These are phyloP conservation scores for Caryocar brasiliense DNA, from an alignment of 441 rosid species.

Conservation along the genomic window DNA sequence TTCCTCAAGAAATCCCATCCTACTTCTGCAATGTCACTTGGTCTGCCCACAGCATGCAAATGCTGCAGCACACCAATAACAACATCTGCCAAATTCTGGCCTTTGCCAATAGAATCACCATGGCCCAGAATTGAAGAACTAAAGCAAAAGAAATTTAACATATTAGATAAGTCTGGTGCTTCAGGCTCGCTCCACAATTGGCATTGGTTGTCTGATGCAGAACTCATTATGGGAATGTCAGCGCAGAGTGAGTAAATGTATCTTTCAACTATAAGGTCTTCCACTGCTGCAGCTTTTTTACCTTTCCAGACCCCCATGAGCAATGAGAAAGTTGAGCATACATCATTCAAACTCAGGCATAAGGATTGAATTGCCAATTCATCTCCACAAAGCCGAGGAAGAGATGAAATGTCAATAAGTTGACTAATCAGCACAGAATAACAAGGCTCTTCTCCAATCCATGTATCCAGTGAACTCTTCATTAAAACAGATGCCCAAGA, in stretches of 20 bases:
- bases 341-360: slow-evolving; percentile 47
- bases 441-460: slow-evolving; percentile 59
- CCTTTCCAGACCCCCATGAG: slow-evolving; percentile 84
- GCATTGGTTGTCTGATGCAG: slow-evolving; percentile 29
- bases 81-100: slow-evolving; percentile 31
- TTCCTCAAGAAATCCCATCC: slow-evolving; percentile 87
- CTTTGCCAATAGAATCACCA: slow-evolving; percentile 35
- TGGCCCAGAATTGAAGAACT: slow-evolving; percentile 48
- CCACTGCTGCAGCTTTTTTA: slow-evolving; percentile 54
- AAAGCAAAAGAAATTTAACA: slow-evolving; percentile 45
- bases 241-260: slow-evolving; percentile 79
- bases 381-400: slow-evolving; percentile 54
- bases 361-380: slow-evolving; percentile 43
- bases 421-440: slow-evolving; percentile 48
- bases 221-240: slow-evolving; percentile 53
- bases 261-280: slow-evolving; percentile 90
- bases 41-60: slow-evolving; percentile 36
- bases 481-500: slow-evolving; percentile 63
- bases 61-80: slow-evolving; percentile 41
- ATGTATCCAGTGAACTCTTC: slow-evolving; percentile 43
- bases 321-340: slow-evolving; percentile 48
- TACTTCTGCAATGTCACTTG: slow-evolving; percentile 41
- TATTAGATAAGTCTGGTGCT: slow-evolving; percentile 41
- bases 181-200: slow-evolving; percentile 32
- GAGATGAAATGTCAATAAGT: slow-evolving; percentile 58